phyloP scores from a whole-genome alignment of 495 filamentous ascomycete genomes.

The Cairneyella variabilis region DNA sequence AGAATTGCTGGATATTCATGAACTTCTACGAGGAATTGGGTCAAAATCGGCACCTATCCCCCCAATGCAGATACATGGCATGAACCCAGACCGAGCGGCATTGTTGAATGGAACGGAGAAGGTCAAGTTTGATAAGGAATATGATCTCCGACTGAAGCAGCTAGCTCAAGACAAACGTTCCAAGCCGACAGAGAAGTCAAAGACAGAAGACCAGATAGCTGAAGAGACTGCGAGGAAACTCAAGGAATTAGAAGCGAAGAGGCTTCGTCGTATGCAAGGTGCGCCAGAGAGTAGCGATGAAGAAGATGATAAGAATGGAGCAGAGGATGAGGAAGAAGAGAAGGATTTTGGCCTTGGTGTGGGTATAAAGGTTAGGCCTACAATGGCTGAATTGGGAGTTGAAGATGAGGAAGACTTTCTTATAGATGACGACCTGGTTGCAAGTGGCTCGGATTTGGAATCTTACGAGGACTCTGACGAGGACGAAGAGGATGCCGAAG shows the following conservation, averaged over 20 bases:
- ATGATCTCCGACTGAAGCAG: slow-evolving; percentile 77
- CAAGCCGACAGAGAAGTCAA: slow-evolving; percentile 78
- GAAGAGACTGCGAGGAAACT: slow-evolving; percentile 70
- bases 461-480: slow-evolving; percentile 46
- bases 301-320: slow-evolving; percentile 38
- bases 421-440: slow-evolving; percentile 82
- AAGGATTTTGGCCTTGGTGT: slow-evolving; percentile 52
- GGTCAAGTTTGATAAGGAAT: slow-evolving; percentile 67
- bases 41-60: slow-evolving; percentile 35
- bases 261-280: slow-evolving; percentile 71
- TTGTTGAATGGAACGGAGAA: slow-evolving; percentile 59
- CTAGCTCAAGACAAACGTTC: slow-evolving; percentile 79
- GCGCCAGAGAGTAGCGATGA: slow-evolving; percentile 46
- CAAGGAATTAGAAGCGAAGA: slow-evolving; percentile 74
- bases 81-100: slow-evolving; percentile 52
- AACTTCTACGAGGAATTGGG: slow-evolving; percentile 53
- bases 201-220: slow-evolving; percentile 84
- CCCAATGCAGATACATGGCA: slow-evolving; percentile 26
- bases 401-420: slow-evolving; percentile 93
- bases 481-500: slow-evolving; percentile 45
- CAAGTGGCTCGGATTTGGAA: slow-evolving; percentile 55
- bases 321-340: slow-evolving; percentile 36
- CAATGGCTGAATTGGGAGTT: slow-evolving; percentile 46
- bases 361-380: slow-evolving; percentile 45
- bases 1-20: slow-evolving; percentile 74